Conservation (phyloP, 805 yeast species). For the Candida khao-thaluensis region DNA sequence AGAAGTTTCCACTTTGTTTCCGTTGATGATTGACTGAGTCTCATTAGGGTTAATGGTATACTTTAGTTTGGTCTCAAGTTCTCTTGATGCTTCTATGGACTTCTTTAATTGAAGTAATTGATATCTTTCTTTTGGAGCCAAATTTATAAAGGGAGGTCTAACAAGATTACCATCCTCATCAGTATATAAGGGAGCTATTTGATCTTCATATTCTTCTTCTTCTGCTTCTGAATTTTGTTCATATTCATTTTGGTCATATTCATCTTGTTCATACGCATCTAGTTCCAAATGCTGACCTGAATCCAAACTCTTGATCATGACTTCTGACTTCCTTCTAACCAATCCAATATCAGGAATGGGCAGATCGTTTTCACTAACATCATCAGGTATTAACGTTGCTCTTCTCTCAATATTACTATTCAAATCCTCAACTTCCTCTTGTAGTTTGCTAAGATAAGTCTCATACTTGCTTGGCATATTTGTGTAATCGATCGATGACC, state of each 20-base stretch:
- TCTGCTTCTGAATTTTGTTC: conserved; percentile 28
- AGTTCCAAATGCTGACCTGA: background rate
- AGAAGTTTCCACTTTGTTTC: conserved; percentile 37
- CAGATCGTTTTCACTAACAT: conserved; percentile 11
- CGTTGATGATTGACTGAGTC: conserved; percentile 17
- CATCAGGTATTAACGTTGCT: conserved; percentile 12
- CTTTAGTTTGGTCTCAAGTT: conserved; percentile 32
- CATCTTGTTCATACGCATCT: background rate
- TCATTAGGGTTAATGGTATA: conserved; percentile 43
- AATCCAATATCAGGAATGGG: conserved; percentile 17
- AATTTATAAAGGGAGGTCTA: conserved; percentile 44
- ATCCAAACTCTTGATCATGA: conserved; percentile 7
- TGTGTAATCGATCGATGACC: conserved; percentile 20
- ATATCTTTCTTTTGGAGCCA: conserved; percentile 44
- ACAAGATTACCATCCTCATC: conserved; percentile 39
- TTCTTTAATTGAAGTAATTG: conserved; percentile 40
- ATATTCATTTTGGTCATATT: background rate
- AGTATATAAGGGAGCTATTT: conserved; percentile 31
- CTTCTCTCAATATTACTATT: conserved; percentile 25
- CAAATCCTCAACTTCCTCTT: conserved; percentile 22
- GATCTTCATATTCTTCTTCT: conserved; percentile 5
- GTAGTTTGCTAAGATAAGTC: conserved; percentile 10
- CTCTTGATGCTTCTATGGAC: conserved; percentile 36
- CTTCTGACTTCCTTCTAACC: conserved; percentile 14
- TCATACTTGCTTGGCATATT: conserved; percentile 13